phyloP scores from a whole-genome alignment of 495 filamentous ascomycete species.

The Penicillium mononematosum region DNA sequence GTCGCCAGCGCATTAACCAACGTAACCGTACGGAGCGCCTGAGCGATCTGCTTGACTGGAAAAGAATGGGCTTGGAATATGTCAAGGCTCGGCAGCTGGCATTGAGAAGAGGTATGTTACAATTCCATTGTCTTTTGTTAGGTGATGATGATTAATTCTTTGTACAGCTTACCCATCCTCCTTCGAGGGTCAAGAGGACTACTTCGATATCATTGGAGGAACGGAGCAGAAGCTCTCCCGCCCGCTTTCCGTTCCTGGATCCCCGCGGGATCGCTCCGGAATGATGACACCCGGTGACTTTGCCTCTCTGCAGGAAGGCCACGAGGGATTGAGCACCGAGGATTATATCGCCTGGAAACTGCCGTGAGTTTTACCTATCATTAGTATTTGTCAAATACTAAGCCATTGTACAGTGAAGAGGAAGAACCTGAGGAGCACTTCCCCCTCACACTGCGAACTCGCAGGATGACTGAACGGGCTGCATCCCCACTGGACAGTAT shows the following conservation, averaged over 20 bases:
- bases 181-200: conserved; percentile 74
- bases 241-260: conserved; percentile 90
- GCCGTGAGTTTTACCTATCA: conserved; percentile 66
- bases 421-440: conserved; percentile 93
- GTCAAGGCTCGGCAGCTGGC: conserved; percentile 95
- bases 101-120: conserved; percentile 65
- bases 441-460: conserved; percentile 73
- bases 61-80: conserved; percentile 98
- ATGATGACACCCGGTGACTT: conserved; percentile 99
- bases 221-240: conserved; percentile 90
- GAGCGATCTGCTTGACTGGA: conserved; percentile 96
- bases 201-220: conserved; percentile 79
- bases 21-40: conserved; percentile 95
- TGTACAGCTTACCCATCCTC: conserved; percentile 75
- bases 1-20: conserved; percentile 96
- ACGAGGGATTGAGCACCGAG: conserved; percentile 90
- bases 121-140: conserved; percentile 3
- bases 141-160: conserved; percentile 5
- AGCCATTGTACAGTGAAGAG: conserved; percentile 64
- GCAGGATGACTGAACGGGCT: conserved; percentile 39
- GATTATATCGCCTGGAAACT: conserved; percentile 98
- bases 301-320: conserved; percentile 89
- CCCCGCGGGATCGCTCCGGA: conserved; percentile 82
- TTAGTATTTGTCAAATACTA: conserved; percentile 2
- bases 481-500: conserved; percentile 46